A percentile compares a stretch with the other conserved stretches of the same genome.
Conservation (phyloP, 2,329 filamentous ascomycete species). For the Claviceps pazoutovae region DNA sequence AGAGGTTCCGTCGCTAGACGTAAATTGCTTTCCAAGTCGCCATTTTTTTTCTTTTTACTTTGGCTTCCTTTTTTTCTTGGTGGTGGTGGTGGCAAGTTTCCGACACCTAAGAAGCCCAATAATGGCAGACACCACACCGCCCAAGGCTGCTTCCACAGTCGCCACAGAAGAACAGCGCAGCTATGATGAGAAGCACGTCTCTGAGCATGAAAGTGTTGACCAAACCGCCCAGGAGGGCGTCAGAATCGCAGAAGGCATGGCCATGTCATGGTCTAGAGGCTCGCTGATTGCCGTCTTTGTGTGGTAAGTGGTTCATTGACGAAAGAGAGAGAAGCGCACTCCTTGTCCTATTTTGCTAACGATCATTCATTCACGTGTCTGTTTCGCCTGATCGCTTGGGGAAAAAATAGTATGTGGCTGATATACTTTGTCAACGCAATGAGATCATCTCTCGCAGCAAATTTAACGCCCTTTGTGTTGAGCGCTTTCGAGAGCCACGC, state of each 20-base stretch:
- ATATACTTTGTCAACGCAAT: conserved; percentile 5
- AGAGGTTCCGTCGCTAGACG: neutral
- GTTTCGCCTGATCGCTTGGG: neutral
- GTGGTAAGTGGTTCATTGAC: neutral
- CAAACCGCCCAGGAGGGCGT: conserved; percentile 1
- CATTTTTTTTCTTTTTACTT: neutral
- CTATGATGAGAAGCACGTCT: neutral
- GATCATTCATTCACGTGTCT: neutral
- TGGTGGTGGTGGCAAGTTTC: neutral
- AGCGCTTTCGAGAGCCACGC: conserved; percentile 39
- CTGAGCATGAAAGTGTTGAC: neutral
- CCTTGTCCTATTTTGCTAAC: no score
- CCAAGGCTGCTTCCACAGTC: neutral
- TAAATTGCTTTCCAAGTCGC: neutral
- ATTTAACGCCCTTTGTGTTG: neutral
- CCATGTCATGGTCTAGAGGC: neutral
- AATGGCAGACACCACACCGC: neutral
- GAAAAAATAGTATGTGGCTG: conserved; percentile 3
- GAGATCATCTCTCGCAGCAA: conserved; percentile 1
- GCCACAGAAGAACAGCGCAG: neutral
- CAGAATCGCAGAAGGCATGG: conserved; percentile 2
- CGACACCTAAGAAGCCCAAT: neutral
- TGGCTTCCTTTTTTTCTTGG: neutral
- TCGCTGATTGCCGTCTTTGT: conserved; percentile 3
- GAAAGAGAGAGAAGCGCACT: no score